Conservation (phyloP, 495 filamentous ascomycete genomes). For the Astrocystis sublimbata region DNA sequence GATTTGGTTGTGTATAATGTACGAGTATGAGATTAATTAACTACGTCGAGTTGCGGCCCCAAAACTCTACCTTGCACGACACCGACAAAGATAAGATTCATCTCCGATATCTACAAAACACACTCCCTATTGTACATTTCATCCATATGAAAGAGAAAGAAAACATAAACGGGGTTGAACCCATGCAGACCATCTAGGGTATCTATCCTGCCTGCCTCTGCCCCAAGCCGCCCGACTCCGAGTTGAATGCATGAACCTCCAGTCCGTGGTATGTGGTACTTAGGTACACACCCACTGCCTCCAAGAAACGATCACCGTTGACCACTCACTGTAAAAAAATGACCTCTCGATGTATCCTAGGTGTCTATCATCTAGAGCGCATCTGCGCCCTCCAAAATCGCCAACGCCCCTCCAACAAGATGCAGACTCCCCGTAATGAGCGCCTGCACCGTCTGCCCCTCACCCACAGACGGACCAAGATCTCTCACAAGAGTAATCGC, state of each 20-base stretch:
- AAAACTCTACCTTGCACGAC: too few relatives aligned
- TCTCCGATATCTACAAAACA: neutral
- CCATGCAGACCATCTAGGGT: slow-evolving; percentile 11
- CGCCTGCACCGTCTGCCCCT: slow-evolving; percentile 41
- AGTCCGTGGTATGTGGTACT: neutral
- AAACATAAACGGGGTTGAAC: slow-evolving; percentile 7
- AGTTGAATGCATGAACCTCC: slow-evolving; percentile 11
- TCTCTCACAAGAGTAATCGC: slow-evolving; percentile 69
- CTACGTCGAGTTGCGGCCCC: too few relatives aligned
- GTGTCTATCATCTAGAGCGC: slow-evolving; percentile 32
- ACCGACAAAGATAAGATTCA: neutral
- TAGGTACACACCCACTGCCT: neutral
- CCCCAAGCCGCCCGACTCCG: slow-evolving; percentile 1
- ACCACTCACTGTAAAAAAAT: too few relatives aligned
- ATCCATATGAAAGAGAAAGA: neutral
- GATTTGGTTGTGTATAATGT: too few relatives aligned
- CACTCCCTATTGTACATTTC: neutral
- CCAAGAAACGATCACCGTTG: too few relatives aligned
- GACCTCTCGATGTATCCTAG: too few relatives aligned
- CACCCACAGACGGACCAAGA: slow-evolving; percentile 34
- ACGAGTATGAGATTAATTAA: too few relatives aligned
- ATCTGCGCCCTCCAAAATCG: slow-evolving; percentile 47
- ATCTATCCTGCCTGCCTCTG: slow-evolving; percentile 13
- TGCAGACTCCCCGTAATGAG: slow-evolving; percentile 66
- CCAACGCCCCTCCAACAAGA: slow-evolving; percentile 60